Percentiles rank a stretch among this genome's conserved stretches.
These are phyloP conservation scores for Pleurotus tuoliensis DNA, from an alignment of 768 basidiomycete species.

Conservation along the genomic window DNA sequence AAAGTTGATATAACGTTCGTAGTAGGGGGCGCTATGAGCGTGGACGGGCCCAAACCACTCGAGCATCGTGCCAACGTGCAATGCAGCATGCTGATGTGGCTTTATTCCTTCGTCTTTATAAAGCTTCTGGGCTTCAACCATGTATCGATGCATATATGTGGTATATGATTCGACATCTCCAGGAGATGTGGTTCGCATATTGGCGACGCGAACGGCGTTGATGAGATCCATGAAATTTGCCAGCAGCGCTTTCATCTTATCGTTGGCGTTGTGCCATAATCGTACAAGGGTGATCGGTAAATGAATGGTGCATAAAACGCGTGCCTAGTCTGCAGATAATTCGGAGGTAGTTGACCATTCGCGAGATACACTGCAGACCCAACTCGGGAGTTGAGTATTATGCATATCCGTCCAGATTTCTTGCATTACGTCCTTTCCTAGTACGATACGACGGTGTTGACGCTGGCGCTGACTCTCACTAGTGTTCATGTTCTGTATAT, in stretches of 20 bases:
- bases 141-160: constrained; percentile 16
- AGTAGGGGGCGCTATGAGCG: constrained; percentile 21
- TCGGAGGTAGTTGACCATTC: constrained; percentile 22
- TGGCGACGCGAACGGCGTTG: constrained; percentile 18
- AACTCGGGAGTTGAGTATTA: constrained; percentile 22
- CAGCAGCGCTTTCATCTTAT: constrained; percentile 16
- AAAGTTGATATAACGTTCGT: constrained; percentile 23
- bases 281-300: constrained; percentile 23
- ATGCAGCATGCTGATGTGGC: constrained; percentile 18
- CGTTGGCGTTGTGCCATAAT: constrained; percentile 14
- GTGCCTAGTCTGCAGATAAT: constrained; percentile 26
- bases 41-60: constrained; percentile 21
- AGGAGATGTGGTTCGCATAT: constrained; percentile 14
- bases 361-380: constrained; percentile 24
- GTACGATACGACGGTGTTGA: constrained; percentile 10
- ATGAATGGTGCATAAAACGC: constrained; percentile 22
- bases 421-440: constrained; percentile 25
- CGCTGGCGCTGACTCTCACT: too few species aligned
- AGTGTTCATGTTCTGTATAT: not conserved
- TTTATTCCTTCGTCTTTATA: constrained; percentile 14
- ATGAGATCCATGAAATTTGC: constrained; percentile 25
- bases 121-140: constrained; percentile 6
- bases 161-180: constrained; percentile 17
- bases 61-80: constrained; percentile 18
- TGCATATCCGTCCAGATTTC: constrained; percentile 25